Percentiles rank a stretch among this genome's conserved stretches.
These are phyloP conservation scores for Fonsecaea multimorphosa DNA, from an alignment of 2,329 filamentous ascomycete genomes.

Conservation along the genomic window DNA sequence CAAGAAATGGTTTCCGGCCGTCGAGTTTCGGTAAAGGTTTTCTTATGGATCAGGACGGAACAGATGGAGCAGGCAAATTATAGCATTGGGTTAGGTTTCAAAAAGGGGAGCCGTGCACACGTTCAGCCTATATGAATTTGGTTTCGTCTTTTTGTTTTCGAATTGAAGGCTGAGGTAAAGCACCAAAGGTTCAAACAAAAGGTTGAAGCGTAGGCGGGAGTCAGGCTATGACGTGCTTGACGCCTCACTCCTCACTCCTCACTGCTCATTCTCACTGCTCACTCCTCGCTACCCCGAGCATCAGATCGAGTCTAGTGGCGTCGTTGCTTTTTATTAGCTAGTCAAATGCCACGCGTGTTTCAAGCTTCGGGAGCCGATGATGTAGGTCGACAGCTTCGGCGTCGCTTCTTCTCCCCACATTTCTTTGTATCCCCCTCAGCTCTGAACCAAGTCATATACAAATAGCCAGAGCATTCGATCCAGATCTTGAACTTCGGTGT, in stretches of 20 bases:
- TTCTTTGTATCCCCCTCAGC: background rate
- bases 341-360: background rate
- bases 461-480: background rate
- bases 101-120: background rate
- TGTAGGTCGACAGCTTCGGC: background rate
- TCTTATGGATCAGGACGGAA: background rate
- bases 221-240: background rate
- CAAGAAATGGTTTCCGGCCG: slow-evolving; percentile 36
- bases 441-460: background rate
- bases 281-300: background rate
- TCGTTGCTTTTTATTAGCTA: background rate
- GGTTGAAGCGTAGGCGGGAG: background rate
- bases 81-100: background rate
- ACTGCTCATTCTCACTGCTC: too few species aligned
- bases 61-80: background rate
- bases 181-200: background rate
- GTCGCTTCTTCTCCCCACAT: background rate
- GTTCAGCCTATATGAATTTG: background rate
- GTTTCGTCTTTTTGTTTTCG: background rate
- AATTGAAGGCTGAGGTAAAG: background rate
- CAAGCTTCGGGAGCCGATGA: background rate
- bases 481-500: background rate
- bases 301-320: background rate
- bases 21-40: slow-evolving; percentile 30
- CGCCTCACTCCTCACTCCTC: background rate